Base-by-base conservation (phyloP, 2,329 filamentous ascomycete genomes). In the Alternaria gansuensis region DNA sequence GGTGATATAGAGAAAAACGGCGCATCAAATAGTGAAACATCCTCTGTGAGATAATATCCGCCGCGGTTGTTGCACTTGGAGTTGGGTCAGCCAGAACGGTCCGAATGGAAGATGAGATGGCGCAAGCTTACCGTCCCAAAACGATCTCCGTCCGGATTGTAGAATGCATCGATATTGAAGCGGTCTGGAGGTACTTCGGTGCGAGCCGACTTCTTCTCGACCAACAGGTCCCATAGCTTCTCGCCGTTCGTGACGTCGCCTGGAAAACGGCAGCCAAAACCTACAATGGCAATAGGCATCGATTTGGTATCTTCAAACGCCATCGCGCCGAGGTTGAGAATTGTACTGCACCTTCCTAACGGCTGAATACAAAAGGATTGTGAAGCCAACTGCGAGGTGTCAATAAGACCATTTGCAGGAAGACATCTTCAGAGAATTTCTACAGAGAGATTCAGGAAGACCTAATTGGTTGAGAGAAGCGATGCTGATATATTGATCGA, bases 221-320 rank as follows among this genome's bases (percentile, higher is more conserved):
- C 44, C 41, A 66, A 49, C 24, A 68, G 54, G 14, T 62, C 53
- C 65, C 57, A 69, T 36, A 66, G 44, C 21, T 64, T 61, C 40
- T 66, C 60, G 2, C 59, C 56, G 23, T 43, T 60, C 3, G 56
- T 62, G 10, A 58, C 55, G 31, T 63, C 60, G 9, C 64, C 62
- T 10, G 67, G 67, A 14, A 68, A 65, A 0, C 62, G 62, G 39
- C 60, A 68, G 8, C 68, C 67, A 45, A 76, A 72, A 44, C 77
- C 77, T 48, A 79, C 49, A 64, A 44, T 57, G 17, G 62, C 62
- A 29, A 64, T 59, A 11, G 77, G 77, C 51, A 60, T 64, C 2
- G 68, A 56, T 36, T 51, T 56, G 17, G 39, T 37, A 23, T 58
- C 34, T 43, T 45, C 24, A 28, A 8, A 50, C 17, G 54, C 29